Percentiles rank a stretch among this genome's conserved stretches.
Evolutionary conservation across 2,329 filamentous ascomycete species (phyloP).

Genomic region (Amauroascus verrucosus): DNA sequence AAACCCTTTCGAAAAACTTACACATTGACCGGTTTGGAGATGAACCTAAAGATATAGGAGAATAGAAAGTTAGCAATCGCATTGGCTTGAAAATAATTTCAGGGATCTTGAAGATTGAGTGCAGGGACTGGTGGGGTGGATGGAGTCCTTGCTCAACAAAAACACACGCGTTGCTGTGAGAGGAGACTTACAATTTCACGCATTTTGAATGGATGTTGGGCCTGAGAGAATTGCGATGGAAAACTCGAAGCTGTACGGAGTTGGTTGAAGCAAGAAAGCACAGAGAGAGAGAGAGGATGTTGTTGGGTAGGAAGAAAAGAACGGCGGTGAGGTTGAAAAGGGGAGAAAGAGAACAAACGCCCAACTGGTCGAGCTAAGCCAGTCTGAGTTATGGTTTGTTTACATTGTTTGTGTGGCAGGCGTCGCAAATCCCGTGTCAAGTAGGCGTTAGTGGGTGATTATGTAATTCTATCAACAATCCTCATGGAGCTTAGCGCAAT

Average conservation of each 20-base stretch:
- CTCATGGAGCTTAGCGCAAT: not conserved
- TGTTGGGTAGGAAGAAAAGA: constrained; percentile 10
- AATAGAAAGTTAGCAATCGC: constrained; percentile 21
- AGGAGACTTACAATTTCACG: constrained; percentile 58
- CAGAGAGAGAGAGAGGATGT: constrained; percentile 11
- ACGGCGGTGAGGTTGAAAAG: constrained; percentile 14
- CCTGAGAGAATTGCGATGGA: constrained; percentile 15
- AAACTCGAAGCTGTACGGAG: constrained; percentile 2
- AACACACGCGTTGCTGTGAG: constrained; percentile 25
- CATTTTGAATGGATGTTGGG: constrained; percentile 44
- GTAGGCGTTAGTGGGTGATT: not conserved
- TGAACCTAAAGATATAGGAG: constrained; percentile 65
- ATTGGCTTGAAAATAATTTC: not conserved
- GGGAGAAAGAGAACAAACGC: not conserved
- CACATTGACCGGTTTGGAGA: constrained; percentile 99
- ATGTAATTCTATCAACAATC: constrained; percentile 6
- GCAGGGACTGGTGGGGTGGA: constrained; percentile 23
- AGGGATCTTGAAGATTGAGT: constrained; percentile 14
- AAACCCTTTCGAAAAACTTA: constrained; percentile 44
- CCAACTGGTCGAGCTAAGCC: constrained; percentile 3
- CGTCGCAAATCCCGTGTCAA: not conserved
- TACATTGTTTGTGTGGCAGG: constrained; percentile 12
- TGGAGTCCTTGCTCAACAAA: constrained; percentile 13
- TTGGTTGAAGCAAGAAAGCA: not conserved
- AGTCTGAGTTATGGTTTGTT: constrained; percentile 11